Evolutionary conservation across 495 filamentous ascomycete species (phyloP).

Genomic region (Parachaetomium inaequale): DNA sequence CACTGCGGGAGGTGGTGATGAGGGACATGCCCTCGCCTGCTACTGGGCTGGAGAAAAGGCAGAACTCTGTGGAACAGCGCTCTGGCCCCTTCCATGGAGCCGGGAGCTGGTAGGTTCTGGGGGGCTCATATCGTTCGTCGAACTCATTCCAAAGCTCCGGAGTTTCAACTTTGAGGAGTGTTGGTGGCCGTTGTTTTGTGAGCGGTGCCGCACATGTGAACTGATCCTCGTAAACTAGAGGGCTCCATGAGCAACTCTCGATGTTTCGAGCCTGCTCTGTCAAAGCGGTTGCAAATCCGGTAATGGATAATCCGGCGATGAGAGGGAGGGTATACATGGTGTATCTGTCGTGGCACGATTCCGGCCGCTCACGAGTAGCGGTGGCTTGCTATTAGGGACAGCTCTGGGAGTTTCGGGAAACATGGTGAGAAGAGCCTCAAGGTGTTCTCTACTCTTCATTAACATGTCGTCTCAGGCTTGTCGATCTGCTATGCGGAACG

Average conservation of each 20-base stretch:
- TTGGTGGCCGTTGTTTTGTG: not conserved
- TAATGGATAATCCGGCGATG: not conserved
- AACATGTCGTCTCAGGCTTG: not conserved
- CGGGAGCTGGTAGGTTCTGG: not conserved
- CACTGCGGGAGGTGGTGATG: slow-evolving; percentile 32
- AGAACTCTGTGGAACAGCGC: slow-evolving; percentile 37
- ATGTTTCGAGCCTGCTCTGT: not conserved
- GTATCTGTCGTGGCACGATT: not conserved
- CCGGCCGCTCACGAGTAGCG: too few species aligned
- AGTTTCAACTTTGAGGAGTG: not conserved
- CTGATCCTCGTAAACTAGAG: not conserved
- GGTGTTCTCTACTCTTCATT: not conserved
- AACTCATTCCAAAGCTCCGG: not conserved
- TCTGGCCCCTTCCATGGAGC: slow-evolving; percentile 35
- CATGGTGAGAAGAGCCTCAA: too few species aligned
- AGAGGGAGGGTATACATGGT: not conserved
- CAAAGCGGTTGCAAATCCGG: not conserved
- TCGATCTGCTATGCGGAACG: not conserved
- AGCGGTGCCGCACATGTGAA: not conserved
- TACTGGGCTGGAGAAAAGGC: slow-evolving; percentile 32
- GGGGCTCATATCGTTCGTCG: not conserved
- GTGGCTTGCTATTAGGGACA: too few species aligned
- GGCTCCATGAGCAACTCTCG: slow-evolving; percentile 1
- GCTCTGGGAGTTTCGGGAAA: not conserved
- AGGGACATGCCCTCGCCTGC: slow-evolving; percentile 33